phyloP scores from a whole-genome alignment of 1,284 basidiomycete species.

The Testicularia cyperi region DNA sequence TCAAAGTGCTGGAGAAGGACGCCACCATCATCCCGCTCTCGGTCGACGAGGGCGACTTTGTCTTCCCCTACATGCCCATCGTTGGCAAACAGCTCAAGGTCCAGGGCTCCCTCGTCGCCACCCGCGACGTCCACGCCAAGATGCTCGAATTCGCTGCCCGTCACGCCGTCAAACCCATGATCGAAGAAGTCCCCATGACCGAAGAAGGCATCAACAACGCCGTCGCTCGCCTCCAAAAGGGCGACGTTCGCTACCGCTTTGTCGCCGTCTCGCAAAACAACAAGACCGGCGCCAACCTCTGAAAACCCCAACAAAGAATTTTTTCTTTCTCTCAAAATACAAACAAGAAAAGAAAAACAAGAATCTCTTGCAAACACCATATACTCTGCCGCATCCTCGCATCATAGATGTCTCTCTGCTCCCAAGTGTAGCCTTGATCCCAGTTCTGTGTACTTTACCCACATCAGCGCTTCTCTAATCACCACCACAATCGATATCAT shows the following conservation, averaged over 20 bases:
- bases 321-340: too few species aligned
- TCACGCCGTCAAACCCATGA: constrained; percentile 44
- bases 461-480: too few species aligned
- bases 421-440: too few species aligned
- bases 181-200: constrained; percentile 56
- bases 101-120: constrained; percentile 48
- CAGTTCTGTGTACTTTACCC: too few species aligned
- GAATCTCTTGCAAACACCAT: too few species aligned
- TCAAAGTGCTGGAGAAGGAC: constrained; percentile 41
- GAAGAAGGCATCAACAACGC: constrained; percentile 52
- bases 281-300: constrained; percentile 32
- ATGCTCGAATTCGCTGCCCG: constrained; percentile 53
- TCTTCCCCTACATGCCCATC: constrained; percentile 47
- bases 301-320: not conserved
- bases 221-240: constrained; percentile 47
- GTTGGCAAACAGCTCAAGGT: constrained; percentile 48
- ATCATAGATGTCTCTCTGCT: too few species aligned
- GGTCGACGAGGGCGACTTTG: constrained; percentile 29
- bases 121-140: constrained; percentile 40
- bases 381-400: too few species aligned
- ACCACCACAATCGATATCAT: too few species aligned
- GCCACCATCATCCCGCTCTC: constrained; percentile 52
- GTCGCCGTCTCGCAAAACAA: constrained; percentile 45
- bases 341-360: too few species aligned
- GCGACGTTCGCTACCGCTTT: constrained; percentile 54